Evolutionary conservation across 139 green algal species (phyloP).

Genomic region (Trebouxia sp.): DNA sequence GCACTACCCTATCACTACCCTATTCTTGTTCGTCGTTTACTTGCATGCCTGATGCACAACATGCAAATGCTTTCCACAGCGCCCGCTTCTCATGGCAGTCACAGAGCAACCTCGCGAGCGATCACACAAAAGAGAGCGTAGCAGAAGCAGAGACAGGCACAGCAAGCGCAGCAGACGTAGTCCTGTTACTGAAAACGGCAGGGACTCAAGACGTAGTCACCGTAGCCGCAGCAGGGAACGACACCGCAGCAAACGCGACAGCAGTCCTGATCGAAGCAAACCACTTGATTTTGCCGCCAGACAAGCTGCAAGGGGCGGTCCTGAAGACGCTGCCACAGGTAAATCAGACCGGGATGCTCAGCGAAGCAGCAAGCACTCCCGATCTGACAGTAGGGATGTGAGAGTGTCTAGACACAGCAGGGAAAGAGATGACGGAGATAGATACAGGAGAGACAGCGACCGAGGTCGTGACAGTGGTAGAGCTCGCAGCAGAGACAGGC

Average conservation of each 20-base stretch:
- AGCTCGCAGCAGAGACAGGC: neutral
- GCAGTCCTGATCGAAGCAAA: neutral
- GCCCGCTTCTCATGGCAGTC: neutral
- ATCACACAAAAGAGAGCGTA: constrained; percentile 6
- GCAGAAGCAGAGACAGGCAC: constrained; percentile 24
- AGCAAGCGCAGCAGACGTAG: constrained; percentile 13
- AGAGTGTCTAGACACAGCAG: constrained; percentile 22
- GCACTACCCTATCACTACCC: too few relatives aligned
- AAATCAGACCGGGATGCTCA: neutral
- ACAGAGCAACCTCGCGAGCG: neutral
- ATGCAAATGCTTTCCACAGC: too few relatives aligned
- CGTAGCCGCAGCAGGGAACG: constrained; percentile 31
- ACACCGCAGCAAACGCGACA: constrained; percentile 23
- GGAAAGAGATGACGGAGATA: constrained; percentile 1
- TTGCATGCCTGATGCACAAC: too few relatives aligned
- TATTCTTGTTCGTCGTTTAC: too few relatives aligned
- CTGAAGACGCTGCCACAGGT: neutral
- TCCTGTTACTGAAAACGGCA: constrained; percentile 3
- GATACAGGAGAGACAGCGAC: neutral
- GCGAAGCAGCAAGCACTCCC: constrained; percentile 10
- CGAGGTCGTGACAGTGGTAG: neutral
- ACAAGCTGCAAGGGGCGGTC: constrained; percentile 15
- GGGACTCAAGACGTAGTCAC: constrained; percentile 4
- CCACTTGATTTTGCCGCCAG: constrained; percentile 27
- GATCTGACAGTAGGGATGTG: constrained; percentile 2